Evolutionary conservation across 2,329 filamentous ascomycete species (phyloP).

Genomic region (Sporothrix protearum): DNA sequence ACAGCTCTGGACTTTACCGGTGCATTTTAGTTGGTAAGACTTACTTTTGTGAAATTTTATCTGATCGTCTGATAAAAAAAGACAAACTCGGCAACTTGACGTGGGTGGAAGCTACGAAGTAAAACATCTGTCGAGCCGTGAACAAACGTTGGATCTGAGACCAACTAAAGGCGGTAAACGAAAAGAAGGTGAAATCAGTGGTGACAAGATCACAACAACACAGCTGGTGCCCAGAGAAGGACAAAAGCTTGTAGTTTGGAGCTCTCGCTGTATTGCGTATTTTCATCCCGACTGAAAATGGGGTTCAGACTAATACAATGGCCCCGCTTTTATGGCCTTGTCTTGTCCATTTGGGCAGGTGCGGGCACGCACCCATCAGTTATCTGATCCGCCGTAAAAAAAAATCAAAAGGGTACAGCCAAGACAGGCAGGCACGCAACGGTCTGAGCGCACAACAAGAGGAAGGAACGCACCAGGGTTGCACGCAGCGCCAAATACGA

Average conservation of each 20-base stretch:
- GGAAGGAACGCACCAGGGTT: constrained; percentile 3
- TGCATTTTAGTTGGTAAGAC: neutral
- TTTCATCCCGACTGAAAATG: neutral
- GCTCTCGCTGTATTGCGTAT: neutral
- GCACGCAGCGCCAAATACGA: neutral
- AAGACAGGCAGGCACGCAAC: neutral
- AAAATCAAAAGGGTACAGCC: neutral
- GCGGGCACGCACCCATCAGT: constrained; percentile 11
- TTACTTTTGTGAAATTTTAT: constrained; percentile 25
- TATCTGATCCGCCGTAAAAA: constrained; percentile 22
- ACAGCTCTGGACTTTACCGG: neutral
- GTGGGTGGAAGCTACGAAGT: neutral
- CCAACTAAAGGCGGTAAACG: neutral
- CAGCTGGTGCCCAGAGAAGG: neutral
- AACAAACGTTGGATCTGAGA: too few species aligned
- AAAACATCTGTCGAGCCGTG: neutral
- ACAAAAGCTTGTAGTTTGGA: neutral
- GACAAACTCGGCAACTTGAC: neutral
- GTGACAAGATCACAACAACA: neutral
- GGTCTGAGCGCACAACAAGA: neutral
- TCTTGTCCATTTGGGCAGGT: neutral
- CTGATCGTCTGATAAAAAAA: constrained; percentile 28
- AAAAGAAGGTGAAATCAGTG: neutral
- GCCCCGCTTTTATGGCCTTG: neutral
- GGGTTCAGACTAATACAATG: too few species aligned